Conservation (phyloP, 371 early-diverging fungal species). For the Capillidium rhysosporum region DNA sequence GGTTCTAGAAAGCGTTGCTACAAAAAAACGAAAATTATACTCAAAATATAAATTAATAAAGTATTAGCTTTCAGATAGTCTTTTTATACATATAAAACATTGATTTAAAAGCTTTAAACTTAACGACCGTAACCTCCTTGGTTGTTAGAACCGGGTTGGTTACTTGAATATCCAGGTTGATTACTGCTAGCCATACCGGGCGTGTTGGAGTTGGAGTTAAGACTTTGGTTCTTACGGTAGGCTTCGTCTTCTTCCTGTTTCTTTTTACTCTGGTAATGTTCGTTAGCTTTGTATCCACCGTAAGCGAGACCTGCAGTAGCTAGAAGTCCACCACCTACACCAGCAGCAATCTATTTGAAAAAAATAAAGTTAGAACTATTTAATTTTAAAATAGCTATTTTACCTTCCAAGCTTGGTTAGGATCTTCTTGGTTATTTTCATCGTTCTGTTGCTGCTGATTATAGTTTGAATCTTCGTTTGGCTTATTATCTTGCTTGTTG, state of each 20-base stretch:
- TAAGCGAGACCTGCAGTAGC: conserved; percentile 2
- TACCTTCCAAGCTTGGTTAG: not conserved
- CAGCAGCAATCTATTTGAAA: conserved; percentile 3
- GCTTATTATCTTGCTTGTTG: too few species aligned
- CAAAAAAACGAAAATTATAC: too few species aligned
- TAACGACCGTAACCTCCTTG: not conserved
- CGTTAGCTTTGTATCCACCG: conserved; percentile 2
- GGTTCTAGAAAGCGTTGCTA: too few species aligned
- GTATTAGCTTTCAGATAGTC: too few species aligned
- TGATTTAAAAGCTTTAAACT: too few species aligned
- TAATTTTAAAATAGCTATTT: not conserved
- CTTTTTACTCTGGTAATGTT: not conserved
- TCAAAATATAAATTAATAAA: too few species aligned
- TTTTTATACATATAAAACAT: too few species aligned
- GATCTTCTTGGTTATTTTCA: not conserved
- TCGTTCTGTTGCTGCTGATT: not conserved
- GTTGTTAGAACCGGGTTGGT: not conserved
- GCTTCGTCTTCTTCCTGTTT: not conserved
- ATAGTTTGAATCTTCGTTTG: not conserved
- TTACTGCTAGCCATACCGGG: not conserved
- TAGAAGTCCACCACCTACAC: conserved; percentile 3
- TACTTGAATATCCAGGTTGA: not conserved
- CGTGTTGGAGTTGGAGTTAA: too few species aligned
- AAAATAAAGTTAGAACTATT: too few species aligned
- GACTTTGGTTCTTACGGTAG: not conserved